Base-by-base conservation (phyloP, 148 eudicot species). In the Oxyria digyna region DNA sequence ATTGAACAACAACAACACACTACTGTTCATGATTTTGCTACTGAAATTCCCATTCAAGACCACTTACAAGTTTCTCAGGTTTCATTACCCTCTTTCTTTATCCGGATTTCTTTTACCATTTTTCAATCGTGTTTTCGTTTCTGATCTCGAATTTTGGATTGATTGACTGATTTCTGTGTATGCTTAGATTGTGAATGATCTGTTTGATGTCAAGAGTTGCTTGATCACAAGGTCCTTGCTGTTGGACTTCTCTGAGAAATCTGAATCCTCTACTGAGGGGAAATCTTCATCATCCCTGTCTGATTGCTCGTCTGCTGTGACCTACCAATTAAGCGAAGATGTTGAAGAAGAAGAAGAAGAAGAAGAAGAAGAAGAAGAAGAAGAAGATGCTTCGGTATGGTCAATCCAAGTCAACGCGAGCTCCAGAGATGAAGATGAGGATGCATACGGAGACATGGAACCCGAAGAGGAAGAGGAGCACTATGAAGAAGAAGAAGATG, bases 321-420 rank as follows among this genome's bases (percentile, higher is more conserved):
- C 87, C 27, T 67, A 42, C 68, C 71, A 73, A 76, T 83, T 76
- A n/a, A 62, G 71, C 8, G 48, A 0, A 32, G 71, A 12, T 32
- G 29, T 33, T 35, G 38, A 35, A n/a, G n/a, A n/a, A n/a, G n/a
- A n/a, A n/a, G 43, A 35, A 15, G 48, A 7, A 50, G 77, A 57
- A 18, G 52, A 31, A 11, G 80, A 46, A 45, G 67, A 59, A 31
- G 31, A 54, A 18, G 71, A 67, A 20, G 85, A 85, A 13, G 89
- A 88, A 14, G 97, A 86, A 40, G 85, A 81, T 67, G 77, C 82
- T n/a, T 89, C 96, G 1, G 62, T 85, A 17, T 87, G 96, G 94
- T 87, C 98, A 12, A 73, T 89, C 68, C 88, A 85, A 74, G 96
- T 80, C 45, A 89, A 92, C 81, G 89, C 85, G 18, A 89, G 96